Evolutionary conservation across 2,329 filamentous ascomycete genomes (phyloP).

Genomic region (Alternaria metachromatica): DNA sequence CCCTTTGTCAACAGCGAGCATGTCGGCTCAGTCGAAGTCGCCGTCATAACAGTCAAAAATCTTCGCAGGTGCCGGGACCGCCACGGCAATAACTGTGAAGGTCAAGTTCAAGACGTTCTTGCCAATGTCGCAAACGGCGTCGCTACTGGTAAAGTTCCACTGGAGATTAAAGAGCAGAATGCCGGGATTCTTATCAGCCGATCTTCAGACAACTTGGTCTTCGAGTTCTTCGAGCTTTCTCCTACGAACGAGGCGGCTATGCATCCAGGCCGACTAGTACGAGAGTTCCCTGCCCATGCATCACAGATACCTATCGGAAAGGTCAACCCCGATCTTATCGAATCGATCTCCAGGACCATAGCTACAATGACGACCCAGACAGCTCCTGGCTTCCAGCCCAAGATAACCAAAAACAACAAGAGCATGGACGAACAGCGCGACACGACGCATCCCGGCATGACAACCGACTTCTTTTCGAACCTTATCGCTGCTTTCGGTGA

Average conservation of each 20-base stretch:
- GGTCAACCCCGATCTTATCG: conserved; percentile 23
- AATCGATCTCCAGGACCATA: conserved; percentile 41
- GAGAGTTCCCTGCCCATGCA: conserved; percentile 55
- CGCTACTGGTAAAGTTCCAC: conserved; percentile 29
- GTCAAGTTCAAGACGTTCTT: conserved; percentile 11
- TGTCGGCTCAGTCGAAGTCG: conserved; percentile 5
- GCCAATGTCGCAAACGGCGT: conserved; percentile 22
- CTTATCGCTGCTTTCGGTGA: conserved; percentile 49
- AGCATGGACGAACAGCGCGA: conserved; percentile 56
- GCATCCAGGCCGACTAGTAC: conserved; percentile 49
- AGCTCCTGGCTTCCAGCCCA: conserved; percentile 43
- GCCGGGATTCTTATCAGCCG: conserved; percentile 53
- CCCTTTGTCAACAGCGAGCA: conserved; percentile 1
- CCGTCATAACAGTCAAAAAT: conserved; percentile 22
- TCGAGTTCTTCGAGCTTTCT: conserved; percentile 57
- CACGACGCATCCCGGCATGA: conserved; percentile 56
- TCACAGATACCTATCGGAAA: conserved; percentile 40
- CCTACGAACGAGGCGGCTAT: conserved; percentile 50
- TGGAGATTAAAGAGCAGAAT: conserved; percentile 57
- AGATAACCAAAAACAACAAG: conserved; percentile 49
- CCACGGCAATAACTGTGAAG: conserved; percentile 19
- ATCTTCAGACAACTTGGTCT: conserved; percentile 35
- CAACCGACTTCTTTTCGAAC: conserved; percentile 60
- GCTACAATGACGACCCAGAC: conserved; percentile 48
- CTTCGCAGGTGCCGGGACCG: conserved; percentile 12